phyloP scores from a whole-genome alignment of 2,329 filamentous ascomycete genomes.

The Pseudocercospora cruenta region DNA sequence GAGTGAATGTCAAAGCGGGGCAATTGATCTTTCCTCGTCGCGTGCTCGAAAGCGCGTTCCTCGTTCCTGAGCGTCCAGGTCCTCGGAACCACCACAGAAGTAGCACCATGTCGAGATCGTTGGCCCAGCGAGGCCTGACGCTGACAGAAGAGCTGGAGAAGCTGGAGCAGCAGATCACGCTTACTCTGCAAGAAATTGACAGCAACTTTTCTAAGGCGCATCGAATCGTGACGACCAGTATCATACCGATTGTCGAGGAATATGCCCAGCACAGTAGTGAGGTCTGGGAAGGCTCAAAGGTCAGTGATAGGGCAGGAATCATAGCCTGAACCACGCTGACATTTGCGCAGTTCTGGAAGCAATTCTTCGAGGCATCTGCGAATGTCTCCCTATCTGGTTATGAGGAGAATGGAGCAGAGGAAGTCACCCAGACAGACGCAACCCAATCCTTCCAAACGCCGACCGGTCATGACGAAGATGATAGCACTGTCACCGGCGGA shows the following conservation, averaged over 20 bases:
- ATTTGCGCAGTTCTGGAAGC: slow-evolving; percentile 85
- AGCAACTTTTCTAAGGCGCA: slow-evolving; percentile 97
- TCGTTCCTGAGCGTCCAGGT: neutral
- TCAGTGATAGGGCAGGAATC: slow-evolving; percentile 40
- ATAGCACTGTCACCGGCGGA: slow-evolving; percentile 41
- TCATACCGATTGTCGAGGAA: slow-evolving; percentile 89
- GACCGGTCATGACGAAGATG: slow-evolving; percentile 27
- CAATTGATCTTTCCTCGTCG: neutral
- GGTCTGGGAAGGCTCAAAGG: slow-evolving; percentile 97
- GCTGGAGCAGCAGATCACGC: slow-evolving; percentile 92
- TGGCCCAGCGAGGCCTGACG: slow-evolving; percentile 65
- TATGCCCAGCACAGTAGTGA: slow-evolving; percentile 92
- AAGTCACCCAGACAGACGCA: slow-evolving; percentile 49
- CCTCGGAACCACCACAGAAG: neutral
- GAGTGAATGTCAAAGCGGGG: neutral
- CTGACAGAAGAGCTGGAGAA: slow-evolving; percentile 95
- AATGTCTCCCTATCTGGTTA: slow-evolving; percentile 96
- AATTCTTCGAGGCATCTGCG: slow-evolving; percentile 98
- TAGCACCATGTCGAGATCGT: slow-evolving; percentile 24
- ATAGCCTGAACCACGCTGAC: slow-evolving; percentile 11
- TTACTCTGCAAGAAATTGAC: slow-evolving; percentile 98
- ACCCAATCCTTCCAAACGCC: slow-evolving; percentile 37
- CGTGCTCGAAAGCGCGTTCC: neutral
- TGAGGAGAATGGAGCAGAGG: slow-evolving; percentile 72
- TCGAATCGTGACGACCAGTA: slow-evolving; percentile 90